phyloP scores from a whole-genome alignment of 495 filamentous ascomycete species.

The Parathielavia appendiculata region DNA sequence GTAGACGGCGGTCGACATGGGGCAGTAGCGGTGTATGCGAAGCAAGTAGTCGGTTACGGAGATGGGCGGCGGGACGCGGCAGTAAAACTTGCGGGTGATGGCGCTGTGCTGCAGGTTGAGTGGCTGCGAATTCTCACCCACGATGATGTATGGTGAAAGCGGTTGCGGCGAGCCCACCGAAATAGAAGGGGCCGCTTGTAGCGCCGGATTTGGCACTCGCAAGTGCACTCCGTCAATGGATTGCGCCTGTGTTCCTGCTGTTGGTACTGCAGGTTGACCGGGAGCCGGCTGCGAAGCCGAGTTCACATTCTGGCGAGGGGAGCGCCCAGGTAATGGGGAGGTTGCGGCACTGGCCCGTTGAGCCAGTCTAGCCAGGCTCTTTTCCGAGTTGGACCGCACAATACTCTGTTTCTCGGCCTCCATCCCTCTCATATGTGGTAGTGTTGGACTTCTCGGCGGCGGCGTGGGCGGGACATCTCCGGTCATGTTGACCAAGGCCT shows the following conservation, averaged over 20 bases:
- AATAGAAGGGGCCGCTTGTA: slow-evolving; percentile 19
- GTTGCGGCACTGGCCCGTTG: slow-evolving; percentile 26
- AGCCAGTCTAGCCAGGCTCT: slow-evolving; percentile 37
- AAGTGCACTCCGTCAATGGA: slow-evolving; percentile 46
- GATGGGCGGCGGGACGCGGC: slow-evolving; percentile 75
- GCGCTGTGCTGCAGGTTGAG: slow-evolving; percentile 67
- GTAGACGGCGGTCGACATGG: slow-evolving; percentile 93
- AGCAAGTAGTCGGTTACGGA: slow-evolving; percentile 77
- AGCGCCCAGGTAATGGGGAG: slow-evolving; percentile 21
- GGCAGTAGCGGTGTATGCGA: slow-evolving; percentile 84
- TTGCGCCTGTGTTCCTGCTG: slow-evolving; percentile 7
- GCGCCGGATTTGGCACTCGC: slow-evolving; percentile 4
- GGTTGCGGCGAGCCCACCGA: slow-evolving; percentile 9
- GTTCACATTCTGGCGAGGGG: slow-evolving; percentile 13
- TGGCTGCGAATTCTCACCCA: slow-evolving; percentile 58
- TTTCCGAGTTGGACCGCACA: slow-evolving; percentile 48
- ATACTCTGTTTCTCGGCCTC: slow-evolving; percentile 56
- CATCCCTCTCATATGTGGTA: slow-evolving; percentile 56
- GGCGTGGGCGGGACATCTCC: slow-evolving; percentile 73
- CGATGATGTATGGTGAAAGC: slow-evolving; percentile 48
- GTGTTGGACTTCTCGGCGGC: slow-evolving; percentile 53
- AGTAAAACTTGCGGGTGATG: slow-evolving; percentile 86
- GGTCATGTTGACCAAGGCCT: slow-evolving; percentile 63
- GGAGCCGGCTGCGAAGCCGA: slow-evolving; percentile 12
- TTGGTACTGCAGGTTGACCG: not conserved